Base-by-base conservation (phyloP, 768 basidiomycete species). In the Termitomyces sp. region DNA sequence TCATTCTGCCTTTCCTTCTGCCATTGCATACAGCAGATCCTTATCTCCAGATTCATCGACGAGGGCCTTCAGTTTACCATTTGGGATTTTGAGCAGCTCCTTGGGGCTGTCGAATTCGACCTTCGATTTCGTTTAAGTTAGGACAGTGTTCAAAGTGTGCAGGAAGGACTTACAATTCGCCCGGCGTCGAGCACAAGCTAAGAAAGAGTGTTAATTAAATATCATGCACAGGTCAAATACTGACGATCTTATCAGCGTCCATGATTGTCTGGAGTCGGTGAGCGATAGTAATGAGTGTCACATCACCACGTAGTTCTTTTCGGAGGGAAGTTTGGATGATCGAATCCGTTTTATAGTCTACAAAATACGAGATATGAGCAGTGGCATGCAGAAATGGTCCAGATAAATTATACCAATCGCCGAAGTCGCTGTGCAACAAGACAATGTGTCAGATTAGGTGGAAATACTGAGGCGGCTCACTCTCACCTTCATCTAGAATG, bases 281-380 rank as follows among this genome's bases (percentile, higher is more conserved):
- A 7, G 91, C 90, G 49, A 92, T 84, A 7, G 85, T 86, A 35
- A 89, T 74, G 33, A 89, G 70, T 4, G 86, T 87, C 8, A 88
- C 78, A 61, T 85, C 85, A 39, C 81, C 74, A 28, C 76, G 77
- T 65, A 91, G 84, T 68, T 88, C 84, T 59, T 81, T 77, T 22
- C 89, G 80, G 56, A 92, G 86, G 2, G 88, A 86, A 36, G 79
- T 76, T 68, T 91, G 90, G 57, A 91, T 90, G 67, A 87, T 81
- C 7, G 83, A 73, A 66, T 91, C 89, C 18, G 89, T 89, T 59
- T 81, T 78, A 63, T 83, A 81, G 68, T 88, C 86, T 76, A 32
- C n/a, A 46, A 44, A 54, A 46, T 15, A 36, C 39, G n/a, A 52
- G 53, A 46, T 15, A 36, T 42, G n/a, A 52, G 53, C 18, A 45